phyloP scores from a whole-genome alignment of 2,329 filamentous ascomycete genomes.

The Colletotrichum camelliae region DNA sequence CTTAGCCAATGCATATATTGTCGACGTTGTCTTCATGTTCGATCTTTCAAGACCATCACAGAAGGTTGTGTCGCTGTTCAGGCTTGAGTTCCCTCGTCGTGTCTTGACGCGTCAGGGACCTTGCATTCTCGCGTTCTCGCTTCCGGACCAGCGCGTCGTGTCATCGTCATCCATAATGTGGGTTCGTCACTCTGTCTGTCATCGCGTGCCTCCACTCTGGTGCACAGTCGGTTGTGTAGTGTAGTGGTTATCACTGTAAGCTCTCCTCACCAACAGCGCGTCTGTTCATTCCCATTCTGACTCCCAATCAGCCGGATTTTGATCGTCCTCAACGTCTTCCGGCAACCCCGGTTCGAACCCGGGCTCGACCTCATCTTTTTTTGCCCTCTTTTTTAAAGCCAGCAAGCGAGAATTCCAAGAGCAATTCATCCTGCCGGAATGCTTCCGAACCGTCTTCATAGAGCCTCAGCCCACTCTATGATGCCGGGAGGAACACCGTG shows the following conservation, averaged over 20 bases:
- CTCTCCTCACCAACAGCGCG: background rate
- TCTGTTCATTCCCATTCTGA: background rate
- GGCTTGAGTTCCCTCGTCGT: background rate
- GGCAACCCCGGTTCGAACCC: constrained; percentile 23
- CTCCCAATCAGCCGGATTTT: constrained; percentile 9
- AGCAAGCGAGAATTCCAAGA: accelerated
- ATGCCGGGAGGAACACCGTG: background rate
- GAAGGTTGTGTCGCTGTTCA: background rate
- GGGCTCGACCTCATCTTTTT: constrained; percentile 6
- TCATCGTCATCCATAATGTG: constrained; percentile 1
- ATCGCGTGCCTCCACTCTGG: constrained; percentile 9
- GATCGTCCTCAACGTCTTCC: background rate
- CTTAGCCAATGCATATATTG: background rate
- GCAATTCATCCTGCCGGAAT: background rate
- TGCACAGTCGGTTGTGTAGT: constrained; percentile 14
- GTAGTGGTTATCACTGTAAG: constrained; percentile 22
- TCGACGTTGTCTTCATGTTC: background rate
- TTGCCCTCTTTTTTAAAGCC: background rate
- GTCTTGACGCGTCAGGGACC: background rate
- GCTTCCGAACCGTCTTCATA: background rate
- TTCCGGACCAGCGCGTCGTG: background rate
- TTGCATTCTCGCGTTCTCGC: background rate
- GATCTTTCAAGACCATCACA: accelerated
- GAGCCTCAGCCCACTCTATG: accelerated
- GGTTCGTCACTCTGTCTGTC: background rate